Conservation (phyloP, 2,329 filamentous ascomycete species). For the Aureobasidium namibiae region DNA sequence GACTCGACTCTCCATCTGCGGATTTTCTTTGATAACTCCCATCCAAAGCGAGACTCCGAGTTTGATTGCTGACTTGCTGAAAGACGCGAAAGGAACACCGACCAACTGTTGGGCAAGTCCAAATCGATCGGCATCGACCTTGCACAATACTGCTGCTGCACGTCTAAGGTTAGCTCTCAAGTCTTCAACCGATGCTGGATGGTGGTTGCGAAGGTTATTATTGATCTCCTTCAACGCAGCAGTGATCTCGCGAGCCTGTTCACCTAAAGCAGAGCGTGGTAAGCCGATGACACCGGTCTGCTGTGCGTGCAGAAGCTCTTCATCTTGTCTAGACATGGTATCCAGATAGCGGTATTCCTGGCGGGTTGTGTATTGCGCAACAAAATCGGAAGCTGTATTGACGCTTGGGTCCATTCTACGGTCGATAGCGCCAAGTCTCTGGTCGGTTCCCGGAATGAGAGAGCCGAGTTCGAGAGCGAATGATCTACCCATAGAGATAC, state of each 20-base stretch:
- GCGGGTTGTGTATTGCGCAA: conserved; percentile 92
- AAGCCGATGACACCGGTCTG: not conserved
- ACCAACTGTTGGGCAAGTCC: conserved; percentile 82
- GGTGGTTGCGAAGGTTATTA: conserved; percentile 58
- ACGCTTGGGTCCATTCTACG: conserved; percentile 63
- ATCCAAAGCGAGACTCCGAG: conserved; percentile 94
- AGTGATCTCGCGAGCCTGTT: conserved; percentile 38
- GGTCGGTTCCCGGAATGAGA: conserved; percentile 75
- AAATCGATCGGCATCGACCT: conserved; percentile 64
- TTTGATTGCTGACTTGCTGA: conserved; percentile 92
- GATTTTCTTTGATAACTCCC: conserved; percentile 93
- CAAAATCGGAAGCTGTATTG: conserved; percentile 90
- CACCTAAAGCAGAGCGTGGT: not conserved
- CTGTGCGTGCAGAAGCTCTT: conserved; percentile 37
- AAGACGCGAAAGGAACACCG: conserved; percentile 83
- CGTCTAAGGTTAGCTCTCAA: conserved; percentile 74
- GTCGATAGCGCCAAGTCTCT: conserved; percentile 75
- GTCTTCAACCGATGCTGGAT: conserved; percentile 62
- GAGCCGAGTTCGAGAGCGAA: conserved; percentile 92
- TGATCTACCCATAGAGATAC: conserved; percentile 84
- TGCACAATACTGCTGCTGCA: conserved; percentile 79
- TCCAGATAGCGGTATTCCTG: conserved; percentile 92
- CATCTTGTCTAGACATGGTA: conserved; percentile 58
- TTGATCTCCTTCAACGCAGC: conserved; percentile 64
- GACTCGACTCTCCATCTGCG: conserved; percentile 75